phyloP scores from a whole-genome alignment of 441 rosid genomes.

The Brassica hybrid region DNA sequence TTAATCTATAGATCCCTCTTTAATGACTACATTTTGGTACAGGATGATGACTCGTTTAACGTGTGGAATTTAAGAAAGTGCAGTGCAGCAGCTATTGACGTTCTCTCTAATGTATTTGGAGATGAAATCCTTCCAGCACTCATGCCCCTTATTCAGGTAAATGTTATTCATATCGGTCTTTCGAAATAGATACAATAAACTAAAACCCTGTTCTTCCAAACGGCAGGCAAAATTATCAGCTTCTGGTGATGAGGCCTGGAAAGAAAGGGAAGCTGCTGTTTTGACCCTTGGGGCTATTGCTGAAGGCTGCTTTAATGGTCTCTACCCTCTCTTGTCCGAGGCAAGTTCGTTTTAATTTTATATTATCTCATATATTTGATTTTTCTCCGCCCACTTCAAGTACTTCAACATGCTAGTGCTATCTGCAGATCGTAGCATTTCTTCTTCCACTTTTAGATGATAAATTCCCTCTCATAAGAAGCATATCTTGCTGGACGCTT shows the following conservation, averaged over 20 bases:
- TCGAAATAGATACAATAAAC: conserved; percentile 22
- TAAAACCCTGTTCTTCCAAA: conserved; percentile 41
- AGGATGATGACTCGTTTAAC: conserved; percentile 93
- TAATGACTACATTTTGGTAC: conserved; percentile 34
- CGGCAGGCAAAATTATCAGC: conserved; percentile 78
- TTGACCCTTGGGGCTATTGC: too few relatives aligned
- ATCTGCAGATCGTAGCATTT: conserved; percentile 84
- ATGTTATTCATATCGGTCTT: conserved; percentile 20
- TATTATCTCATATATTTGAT: too few relatives aligned
- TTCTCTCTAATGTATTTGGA: conserved; percentile 91
- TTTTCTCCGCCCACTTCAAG: too few relatives aligned
- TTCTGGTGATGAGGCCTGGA: conserved; percentile 92
- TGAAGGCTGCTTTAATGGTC: conserved; percentile 96
- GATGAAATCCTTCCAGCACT: conserved; percentile 98
- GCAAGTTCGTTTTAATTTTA: conserved; percentile 50
- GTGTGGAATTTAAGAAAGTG: conserved; percentile 98
- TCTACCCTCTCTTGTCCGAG: conserved; percentile 88
- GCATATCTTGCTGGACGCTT: too few relatives aligned
- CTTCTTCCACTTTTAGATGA: conserved; percentile 96
- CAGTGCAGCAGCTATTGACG: conserved; percentile 98
- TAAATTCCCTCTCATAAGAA: conserved; percentile 90
- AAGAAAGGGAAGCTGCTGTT: conserved; percentile 99
- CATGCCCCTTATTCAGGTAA: too few relatives aligned
- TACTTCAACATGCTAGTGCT: conserved; percentile 12
- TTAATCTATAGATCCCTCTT: conserved; percentile 26